Percentiles rank a stretch among this genome's conserved stretches.
These are phyloP conservation scores for Calendula officinalis DNA, from an alignment of 129 eudicot species.

Conservation along the genomic window DNA sequence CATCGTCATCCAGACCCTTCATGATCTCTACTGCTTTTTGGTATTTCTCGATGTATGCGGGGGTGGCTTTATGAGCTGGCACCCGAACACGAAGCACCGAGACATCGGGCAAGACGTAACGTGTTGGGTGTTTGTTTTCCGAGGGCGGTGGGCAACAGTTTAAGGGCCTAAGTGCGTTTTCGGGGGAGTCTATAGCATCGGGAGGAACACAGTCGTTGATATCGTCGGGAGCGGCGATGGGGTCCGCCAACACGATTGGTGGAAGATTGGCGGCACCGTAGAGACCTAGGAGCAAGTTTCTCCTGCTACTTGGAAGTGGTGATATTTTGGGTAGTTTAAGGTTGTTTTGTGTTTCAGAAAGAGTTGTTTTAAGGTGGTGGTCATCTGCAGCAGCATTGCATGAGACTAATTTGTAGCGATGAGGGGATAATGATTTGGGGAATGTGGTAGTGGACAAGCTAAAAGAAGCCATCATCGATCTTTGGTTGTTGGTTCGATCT, in stretches of 20 bases:
- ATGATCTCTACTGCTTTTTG: constrained; percentile 28
- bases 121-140: not conserved
- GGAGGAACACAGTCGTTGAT: not conserved
- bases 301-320: not conserved
- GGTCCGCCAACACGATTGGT: not conserved
- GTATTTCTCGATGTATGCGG: constrained; percentile 25
- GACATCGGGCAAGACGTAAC: not conserved
- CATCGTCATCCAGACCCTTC: constrained; percentile 38
- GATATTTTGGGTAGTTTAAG: too few species aligned
- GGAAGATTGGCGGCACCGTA: constrained; percentile 1
- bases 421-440: too few species aligned
- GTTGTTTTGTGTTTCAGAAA: too few species aligned
- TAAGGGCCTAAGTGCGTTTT: not conserved
- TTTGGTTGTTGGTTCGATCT: too few species aligned
- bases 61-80: not conserved
- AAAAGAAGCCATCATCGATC: too few species aligned
- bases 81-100: not conserved
- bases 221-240: not conserved
- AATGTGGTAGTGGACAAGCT: too few species aligned
- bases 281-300: constrained; percentile 13
- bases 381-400: too few species aligned
- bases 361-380: too few species aligned
- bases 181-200: not conserved
- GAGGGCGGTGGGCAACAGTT: constrained; percentile 23
- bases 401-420: too few species aligned